Conservation (phyloP, 1,139 yeast species). For the Saccharomyces pastorianus region DNA sequence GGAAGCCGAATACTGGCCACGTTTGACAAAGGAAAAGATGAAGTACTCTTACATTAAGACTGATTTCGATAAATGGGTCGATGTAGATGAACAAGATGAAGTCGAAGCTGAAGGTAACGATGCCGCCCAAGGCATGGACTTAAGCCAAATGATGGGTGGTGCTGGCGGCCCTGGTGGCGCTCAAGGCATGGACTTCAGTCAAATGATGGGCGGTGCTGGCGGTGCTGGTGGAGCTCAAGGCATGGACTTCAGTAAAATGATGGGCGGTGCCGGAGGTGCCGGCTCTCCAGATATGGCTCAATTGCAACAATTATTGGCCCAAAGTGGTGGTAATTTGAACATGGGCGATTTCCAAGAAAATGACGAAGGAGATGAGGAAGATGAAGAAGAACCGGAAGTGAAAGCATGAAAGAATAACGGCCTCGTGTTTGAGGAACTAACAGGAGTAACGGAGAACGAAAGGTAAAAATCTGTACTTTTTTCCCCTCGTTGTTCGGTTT, state of each 20-base stretch:
- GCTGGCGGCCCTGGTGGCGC: constrained; percentile 33
- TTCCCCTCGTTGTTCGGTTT: neutral
- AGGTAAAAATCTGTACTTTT: neutral
- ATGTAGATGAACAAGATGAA: constrained; percentile 86
- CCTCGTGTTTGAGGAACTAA: neutral
- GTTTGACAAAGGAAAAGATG: constrained; percentile 68
- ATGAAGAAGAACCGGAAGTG: constrained; percentile 7
- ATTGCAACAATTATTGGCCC: constrained; percentile 8
- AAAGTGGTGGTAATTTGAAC: constrained; percentile 1
- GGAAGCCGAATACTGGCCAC: constrained; percentile 82
- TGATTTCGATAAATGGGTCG: constrained; percentile 95
- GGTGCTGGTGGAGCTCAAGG: constrained; percentile 30
- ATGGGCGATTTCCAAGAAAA: constrained; percentile 5
- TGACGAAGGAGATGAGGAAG: constrained; percentile 8
- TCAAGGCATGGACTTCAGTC: constrained; percentile 5
- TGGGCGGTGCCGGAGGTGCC: constrained; percentile 32
- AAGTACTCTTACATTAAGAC: constrained; percentile 75
- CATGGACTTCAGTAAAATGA: constrained; percentile 30
- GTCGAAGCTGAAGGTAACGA: constrained; percentile 39
- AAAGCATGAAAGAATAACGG: constrained; percentile 3
- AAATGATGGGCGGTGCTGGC: no score
- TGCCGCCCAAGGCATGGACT: constrained; percentile 32
- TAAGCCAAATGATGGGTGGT: constrained; percentile 30
- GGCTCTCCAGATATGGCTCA: constrained; percentile 32
- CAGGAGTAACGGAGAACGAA: neutral